Conservation (phyloP, 2,329 filamentous ascomycete genomes). For the Hypoxylon sp. region DNA sequence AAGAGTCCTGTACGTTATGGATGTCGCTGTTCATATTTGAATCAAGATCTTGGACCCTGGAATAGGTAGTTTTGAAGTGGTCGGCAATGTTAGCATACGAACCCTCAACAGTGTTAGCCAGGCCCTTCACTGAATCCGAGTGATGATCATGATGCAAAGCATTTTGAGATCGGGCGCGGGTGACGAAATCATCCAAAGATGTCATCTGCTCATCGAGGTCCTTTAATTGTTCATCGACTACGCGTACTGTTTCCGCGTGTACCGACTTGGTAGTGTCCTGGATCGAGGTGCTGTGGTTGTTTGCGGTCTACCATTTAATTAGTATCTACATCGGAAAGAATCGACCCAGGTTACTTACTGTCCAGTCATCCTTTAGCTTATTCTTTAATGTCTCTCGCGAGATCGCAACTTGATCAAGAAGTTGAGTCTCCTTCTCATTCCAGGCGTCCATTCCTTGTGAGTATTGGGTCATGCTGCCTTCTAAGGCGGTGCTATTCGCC, state of each 20-base stretch:
- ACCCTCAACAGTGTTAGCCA: slow-evolving; percentile 74
- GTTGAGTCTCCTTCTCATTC: slow-evolving; percentile 71
- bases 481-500: slow-evolving; percentile 70
- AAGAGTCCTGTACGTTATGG: slow-evolving; percentile 63
- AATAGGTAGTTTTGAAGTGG: slow-evolving; percentile 74
- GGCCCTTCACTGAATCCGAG: slow-evolving; percentile 67
- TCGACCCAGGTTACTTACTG: slow-evolving; percentile 65
- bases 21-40: slow-evolving; percentile 71
- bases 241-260: slow-evolving; percentile 87
- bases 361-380: slow-evolving; percentile 88
- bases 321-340: slow-evolving; percentile 33
- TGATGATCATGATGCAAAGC: slow-evolving; percentile 78
- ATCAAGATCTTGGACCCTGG: slow-evolving; percentile 73
- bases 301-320: slow-evolving; percentile 65
- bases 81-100: slow-evolving; percentile 76
- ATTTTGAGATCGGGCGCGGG: slow-evolving; percentile 82
- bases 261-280: slow-evolving; percentile 85
- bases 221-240: slow-evolving; percentile 87
- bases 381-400: slow-evolving; percentile 81
- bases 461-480: slow-evolving; percentile 72
- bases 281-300: slow-evolving; percentile 83
- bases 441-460: slow-evolving; percentile 77
- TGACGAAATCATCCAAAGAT: slow-evolving; percentile 89
- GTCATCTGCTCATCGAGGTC: slow-evolving; percentile 90
- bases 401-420: slow-evolving; percentile 75